Conservation (phyloP, 2,329 filamentous ascomycete genomes). For the Golovinomyces cichoracearum region DNA sequence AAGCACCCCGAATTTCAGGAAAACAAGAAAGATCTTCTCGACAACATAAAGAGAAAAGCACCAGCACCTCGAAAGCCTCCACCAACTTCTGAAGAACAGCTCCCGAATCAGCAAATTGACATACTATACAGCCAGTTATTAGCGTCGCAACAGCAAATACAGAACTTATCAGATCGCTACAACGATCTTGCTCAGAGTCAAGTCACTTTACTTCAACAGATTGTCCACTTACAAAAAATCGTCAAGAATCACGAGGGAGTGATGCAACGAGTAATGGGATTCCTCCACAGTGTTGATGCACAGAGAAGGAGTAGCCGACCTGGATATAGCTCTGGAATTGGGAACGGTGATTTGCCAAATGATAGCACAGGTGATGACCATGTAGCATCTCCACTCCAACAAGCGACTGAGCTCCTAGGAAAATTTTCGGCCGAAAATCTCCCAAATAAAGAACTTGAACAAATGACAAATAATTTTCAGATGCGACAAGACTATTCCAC, state of each 20-base stretch:
- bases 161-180: conserved; percentile 63
- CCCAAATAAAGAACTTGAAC: conserved; percentile 37
- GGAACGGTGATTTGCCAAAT: conserved; percentile 10
- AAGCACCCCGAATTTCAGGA: conserved; percentile 90
- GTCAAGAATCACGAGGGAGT: conserved; percentile 43
- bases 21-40: conserved; percentile 85
- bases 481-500: conserved; percentile 13
- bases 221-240: conserved; percentile 33
- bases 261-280: conserved; percentile 45
- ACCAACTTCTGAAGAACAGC: conserved; percentile 38
- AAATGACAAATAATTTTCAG: conserved; percentile 24
- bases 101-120: conserved; percentile 67
- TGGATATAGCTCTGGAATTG: conserved; percentile 19
- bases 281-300: conserved; percentile 36
- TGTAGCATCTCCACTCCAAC: conserved; percentile 39
- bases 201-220: conserved; percentile 34
- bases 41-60: conserved; percentile 89
- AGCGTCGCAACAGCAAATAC: conserved; percentile 77
- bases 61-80: conserved; percentile 60
- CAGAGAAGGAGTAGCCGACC: conserved; percentile 35
- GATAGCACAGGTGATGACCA: conserved; percentile 24
- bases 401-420: conserved; percentile 38
- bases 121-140: conserved; percentile 68
- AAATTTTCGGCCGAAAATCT: conserved; percentile 40
- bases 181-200: conserved; percentile 45